These are phyloP conservation scores for Zygosaccharomyces sapae DNA, from an alignment of 1,139 yeast species.

Conservation along the genomic window DNA sequence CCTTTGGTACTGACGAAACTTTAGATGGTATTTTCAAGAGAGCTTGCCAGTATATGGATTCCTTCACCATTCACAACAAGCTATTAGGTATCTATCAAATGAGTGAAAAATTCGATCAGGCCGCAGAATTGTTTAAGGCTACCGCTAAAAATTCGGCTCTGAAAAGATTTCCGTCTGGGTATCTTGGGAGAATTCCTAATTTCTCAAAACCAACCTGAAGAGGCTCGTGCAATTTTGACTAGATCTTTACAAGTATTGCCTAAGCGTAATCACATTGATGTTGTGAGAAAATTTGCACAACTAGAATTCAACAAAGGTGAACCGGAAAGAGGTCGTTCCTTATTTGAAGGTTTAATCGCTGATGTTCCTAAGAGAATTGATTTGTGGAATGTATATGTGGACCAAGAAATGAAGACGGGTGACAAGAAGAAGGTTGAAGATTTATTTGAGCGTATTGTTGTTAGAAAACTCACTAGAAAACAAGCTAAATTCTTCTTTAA, in stretches of 20 bases:
- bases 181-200: constrained; percentile 66
- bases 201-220: constrained; percentile 51
- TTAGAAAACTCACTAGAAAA: constrained; percentile 70
- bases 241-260: constrained; percentile 71
- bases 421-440: constrained; percentile 65
- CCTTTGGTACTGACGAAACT: constrained; percentile 83
- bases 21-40: constrained; percentile 76
- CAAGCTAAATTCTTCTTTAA: constrained; percentile 94
- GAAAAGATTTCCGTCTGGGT: constrained; percentile 71
- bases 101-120: constrained; percentile 67
- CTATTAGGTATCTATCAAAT: constrained; percentile 68
- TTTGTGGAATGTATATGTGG: constrained; percentile 91
- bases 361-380: constrained; percentile 92
- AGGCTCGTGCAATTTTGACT: constrained; percentile 66
- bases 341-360: constrained; percentile 85
- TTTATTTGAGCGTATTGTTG: constrained; percentile 73
- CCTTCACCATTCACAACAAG: constrained; percentile 74
- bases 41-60: constrained; percentile 88
- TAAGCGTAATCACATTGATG: constrained; percentile 71
- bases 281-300: constrained; percentile 84
- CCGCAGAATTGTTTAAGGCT: constrained; percentile 59
- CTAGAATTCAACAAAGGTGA: constrained; percentile 84
- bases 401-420: constrained; percentile 73
- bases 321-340: constrained; percentile 88
- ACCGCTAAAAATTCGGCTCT: constrained; percentile 78